Evolutionary conservation across 2,329 filamentous ascomycete genomes (phyloP), one percentile per base, ranked within the genome.

Genomic region (Graphilbum ipis-grandicollis): DNA sequence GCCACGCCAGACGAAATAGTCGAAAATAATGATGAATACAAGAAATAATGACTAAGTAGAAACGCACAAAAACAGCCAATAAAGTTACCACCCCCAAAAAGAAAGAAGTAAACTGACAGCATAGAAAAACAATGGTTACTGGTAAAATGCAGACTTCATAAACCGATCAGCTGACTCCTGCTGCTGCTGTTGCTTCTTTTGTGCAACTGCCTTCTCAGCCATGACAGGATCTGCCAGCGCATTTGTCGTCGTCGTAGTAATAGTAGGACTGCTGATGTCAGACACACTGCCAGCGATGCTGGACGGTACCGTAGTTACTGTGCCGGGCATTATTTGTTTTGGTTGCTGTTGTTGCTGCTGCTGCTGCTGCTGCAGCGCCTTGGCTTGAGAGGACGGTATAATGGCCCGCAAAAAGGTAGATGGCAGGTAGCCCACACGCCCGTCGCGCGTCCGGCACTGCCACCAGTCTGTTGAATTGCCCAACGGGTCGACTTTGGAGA

Each of bases 381-480:
- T 34, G 26, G 36, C 23, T 32, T 33, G 34, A 15, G 39, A 62
- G 0, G 71, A 65, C 35, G 66, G 60, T 48, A 66, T 64, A 19
- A 73, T 62, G 34, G 90, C 70, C 57, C 93, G 84, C 21, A 98
- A 68, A 51, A 94, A 98, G 1, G 85, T 86, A 1, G 79, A 75
- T 2, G 92, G 90, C 6, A 98, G 67, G 52, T 96, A 98, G 8
- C 90, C 90, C 48, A 93, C 77, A 19, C 84, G 71, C 33, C 85
- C 86, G 52, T 96, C 85, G 42, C 90, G 71, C 13, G 88, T 80
- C 38, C 90, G 72, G 58, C 92, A 98, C 46, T 79, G 75, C 90
- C 90, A 98, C 90, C 90, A 98, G 52, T 98, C 88, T 36, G 81
- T 90, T 5, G 84, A 74, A 48, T 90, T 85, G 31, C 90, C 90